Evolutionary conservation across 345 rosid genomes (phyloP).

Genomic region (Acer saccharum): DNA sequence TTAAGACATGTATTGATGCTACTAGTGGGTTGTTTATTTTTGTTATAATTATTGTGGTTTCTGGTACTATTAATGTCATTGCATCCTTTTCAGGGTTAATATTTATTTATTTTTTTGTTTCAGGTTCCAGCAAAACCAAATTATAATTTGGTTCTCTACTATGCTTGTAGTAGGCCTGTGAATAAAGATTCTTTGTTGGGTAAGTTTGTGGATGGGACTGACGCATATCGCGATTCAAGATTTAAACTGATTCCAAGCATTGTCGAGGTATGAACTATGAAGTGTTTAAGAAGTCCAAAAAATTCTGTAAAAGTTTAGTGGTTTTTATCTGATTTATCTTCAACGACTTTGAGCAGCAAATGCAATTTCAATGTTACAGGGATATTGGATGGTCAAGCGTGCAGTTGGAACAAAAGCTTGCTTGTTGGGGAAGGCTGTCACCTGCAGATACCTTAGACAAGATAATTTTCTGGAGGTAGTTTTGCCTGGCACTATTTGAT

Average conservation of each 20-base stretch:
- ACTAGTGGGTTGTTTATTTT: neutral
- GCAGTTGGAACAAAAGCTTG: slow-evolving; percentile 99
- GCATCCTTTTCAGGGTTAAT: slow-evolving; percentile 7
- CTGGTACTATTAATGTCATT: slow-evolving; percentile 3
- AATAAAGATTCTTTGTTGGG: slow-evolving; percentile 71
- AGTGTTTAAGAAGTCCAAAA: neutral
- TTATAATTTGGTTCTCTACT: slow-evolving; percentile 87
- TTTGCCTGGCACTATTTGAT: neutral
- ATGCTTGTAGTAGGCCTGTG: slow-evolving; percentile 87
- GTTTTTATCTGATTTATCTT: slow-evolving; percentile 11
- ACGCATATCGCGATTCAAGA: slow-evolving; percentile 79
- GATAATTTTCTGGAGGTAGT: slow-evolving; percentile 91
- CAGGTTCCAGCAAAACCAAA: slow-evolving; percentile 97
- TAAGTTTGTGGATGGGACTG: slow-evolving; percentile 82
- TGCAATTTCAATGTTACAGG: slow-evolving; percentile 46
- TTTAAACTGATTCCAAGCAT: slow-evolving; percentile 95
- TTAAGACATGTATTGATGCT: slow-evolving; percentile 4
- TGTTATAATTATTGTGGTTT: neutral
- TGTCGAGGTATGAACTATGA: slow-evolving; percentile 75
- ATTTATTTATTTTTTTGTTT: slow-evolving; percentile 14
- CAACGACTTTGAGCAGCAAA: neutral
- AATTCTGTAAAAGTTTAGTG: neutral
- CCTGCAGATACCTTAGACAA: slow-evolving; percentile 89
- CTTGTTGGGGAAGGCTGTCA: slow-evolving; percentile 94
- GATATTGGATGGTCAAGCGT: slow-evolving; percentile 99